These are phyloP conservation scores for Simmondsia chinensis DNA, from an alignment of 148 eudicot genomes.

Conservation along the genomic window DNA sequence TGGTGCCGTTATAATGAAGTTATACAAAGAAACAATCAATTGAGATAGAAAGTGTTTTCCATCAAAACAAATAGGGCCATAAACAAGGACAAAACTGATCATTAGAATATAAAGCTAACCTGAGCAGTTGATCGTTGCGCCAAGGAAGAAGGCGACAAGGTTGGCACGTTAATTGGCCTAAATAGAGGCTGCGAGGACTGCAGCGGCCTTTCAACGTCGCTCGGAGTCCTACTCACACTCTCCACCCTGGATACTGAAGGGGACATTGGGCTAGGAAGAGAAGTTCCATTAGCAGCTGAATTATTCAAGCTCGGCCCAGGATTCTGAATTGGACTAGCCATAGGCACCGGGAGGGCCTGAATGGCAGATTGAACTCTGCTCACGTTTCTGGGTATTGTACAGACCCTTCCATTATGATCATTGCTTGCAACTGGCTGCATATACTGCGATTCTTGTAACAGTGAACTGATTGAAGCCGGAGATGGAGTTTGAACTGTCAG, in stretches of 20 bases:
- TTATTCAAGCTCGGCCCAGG: constrained; percentile 16
- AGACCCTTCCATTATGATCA: constrained; percentile 32
- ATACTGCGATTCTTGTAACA: constrained; percentile 26
- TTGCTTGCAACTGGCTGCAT: constrained; percentile 14
- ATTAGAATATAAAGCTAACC: constrained; percentile 21
- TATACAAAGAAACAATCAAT: not conserved
- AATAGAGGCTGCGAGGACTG: constrained; percentile 11
- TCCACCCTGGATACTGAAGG: constrained; percentile 6
- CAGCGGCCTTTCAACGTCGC: constrained; percentile 27
- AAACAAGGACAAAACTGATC: not conserved
- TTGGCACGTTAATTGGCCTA: constrained; percentile 15
- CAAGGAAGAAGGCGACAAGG: constrained; percentile 16
- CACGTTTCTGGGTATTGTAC: constrained; percentile 27
- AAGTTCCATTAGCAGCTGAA: constrained; percentile 12
- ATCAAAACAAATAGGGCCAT: not conserved
- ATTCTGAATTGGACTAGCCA: constrained; percentile 20
- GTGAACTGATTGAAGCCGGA: constrained; percentile 20
- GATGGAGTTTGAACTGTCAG: constrained; percentile 13
- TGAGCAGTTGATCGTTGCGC: constrained; percentile 23
- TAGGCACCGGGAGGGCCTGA: constrained; percentile 50
- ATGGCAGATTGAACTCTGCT: constrained; percentile 36
- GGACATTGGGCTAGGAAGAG: constrained; percentile 26
- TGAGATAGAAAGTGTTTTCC: not conserved
- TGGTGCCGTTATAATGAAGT: no score
- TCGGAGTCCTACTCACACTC: constrained; percentile 1